These are phyloP conservation scores for Acacia pycnantha DNA, from an alignment of 331 rosid species.

Conservation along the genomic window DNA sequence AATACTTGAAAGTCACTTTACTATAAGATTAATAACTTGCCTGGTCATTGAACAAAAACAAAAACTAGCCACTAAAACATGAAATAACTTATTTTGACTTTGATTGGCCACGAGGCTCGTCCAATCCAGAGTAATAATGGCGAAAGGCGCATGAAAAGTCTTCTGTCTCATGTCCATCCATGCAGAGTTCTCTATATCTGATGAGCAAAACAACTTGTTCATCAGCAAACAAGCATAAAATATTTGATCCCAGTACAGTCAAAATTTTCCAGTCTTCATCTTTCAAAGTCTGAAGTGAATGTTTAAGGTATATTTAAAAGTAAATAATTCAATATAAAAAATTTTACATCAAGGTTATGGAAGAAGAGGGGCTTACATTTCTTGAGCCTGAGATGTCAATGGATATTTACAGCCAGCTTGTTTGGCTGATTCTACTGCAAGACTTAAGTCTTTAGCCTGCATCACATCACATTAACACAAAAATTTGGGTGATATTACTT, in stretches of 20 bases:
- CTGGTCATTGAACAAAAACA: not conserved
- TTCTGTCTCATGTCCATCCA: slow-evolving; percentile 51
- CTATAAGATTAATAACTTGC: not conserved
- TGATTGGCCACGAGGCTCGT: slow-evolving; percentile 41
- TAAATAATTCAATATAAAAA: not conserved
- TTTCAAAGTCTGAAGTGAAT: not conserved
- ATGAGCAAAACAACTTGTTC: slow-evolving; percentile 32
- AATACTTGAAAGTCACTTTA: not conserved
- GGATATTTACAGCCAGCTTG: slow-evolving; percentile 63
- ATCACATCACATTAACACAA: not conserved
- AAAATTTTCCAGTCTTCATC: not conserved
- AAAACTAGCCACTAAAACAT: not conserved
- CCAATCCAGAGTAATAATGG: slow-evolving; percentile 65
- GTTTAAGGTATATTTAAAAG: not conserved
- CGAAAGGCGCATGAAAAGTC: slow-evolving; percentile 87
- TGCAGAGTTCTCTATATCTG: slow-evolving; percentile 70
- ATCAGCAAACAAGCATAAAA: not conserved
- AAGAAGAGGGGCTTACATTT: slow-evolving; percentile 53
- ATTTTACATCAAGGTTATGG: not conserved
- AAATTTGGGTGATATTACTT: not conserved
- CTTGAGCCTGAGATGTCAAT: slow-evolving; percentile 66
- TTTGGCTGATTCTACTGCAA: slow-evolving; percentile 77
- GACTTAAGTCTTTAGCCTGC: slow-evolving; percentile 83
- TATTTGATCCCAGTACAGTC: not conserved
- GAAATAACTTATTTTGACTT: not conserved